Conservation (phyloP, 768 basidiomycete species). For the Panellus pusillus region DNA sequence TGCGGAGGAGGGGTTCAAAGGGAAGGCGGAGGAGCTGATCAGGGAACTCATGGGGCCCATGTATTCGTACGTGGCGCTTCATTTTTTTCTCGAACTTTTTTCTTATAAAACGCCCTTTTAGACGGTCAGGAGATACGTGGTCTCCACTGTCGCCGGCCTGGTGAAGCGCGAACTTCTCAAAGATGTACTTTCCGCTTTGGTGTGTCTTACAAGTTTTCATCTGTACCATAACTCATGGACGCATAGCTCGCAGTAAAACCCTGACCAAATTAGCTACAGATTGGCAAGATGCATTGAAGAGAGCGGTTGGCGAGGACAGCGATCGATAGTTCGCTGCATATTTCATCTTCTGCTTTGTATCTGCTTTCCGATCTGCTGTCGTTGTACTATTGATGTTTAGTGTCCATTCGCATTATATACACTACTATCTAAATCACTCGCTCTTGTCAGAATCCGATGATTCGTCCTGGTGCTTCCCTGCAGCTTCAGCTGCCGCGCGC, state of each 20-base stretch:
- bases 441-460: conserved; percentile 25
- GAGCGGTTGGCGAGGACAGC: conserved; percentile 53
- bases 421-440: conserved; percentile 7
- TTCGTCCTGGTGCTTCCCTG: conserved; percentile 14
- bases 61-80: conserved; percentile 65
- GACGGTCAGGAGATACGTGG: conserved; percentile 75
- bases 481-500: conserved; percentile 8
- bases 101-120: conserved; percentile 29
- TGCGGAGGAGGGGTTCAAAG: conserved; percentile 86
- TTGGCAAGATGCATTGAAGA: conserved; percentile 82
- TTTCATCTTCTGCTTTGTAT: not conserved
- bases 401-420: no score
- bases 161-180: conserved; percentile 79
- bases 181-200: conserved; percentile 82
- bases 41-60: conserved; percentile 89
- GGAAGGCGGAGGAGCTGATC: conserved; percentile 88
- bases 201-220: conserved; percentile 34
- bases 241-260: conserved; percentile 69
- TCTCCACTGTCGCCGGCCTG: conserved; percentile 65
- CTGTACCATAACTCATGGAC: conserved; percentile 2
- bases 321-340: conserved; percentile 16
- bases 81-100: conserved; percentile 1
- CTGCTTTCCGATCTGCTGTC: no score
- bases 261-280: conserved; percentile 72
- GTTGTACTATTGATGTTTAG: no score